These are phyloP conservation scores for Sphagnum magellanicum DNA, from an alignment of 228 moss, liverwort and hornwort genomes.

Conservation along the genomic window DNA sequence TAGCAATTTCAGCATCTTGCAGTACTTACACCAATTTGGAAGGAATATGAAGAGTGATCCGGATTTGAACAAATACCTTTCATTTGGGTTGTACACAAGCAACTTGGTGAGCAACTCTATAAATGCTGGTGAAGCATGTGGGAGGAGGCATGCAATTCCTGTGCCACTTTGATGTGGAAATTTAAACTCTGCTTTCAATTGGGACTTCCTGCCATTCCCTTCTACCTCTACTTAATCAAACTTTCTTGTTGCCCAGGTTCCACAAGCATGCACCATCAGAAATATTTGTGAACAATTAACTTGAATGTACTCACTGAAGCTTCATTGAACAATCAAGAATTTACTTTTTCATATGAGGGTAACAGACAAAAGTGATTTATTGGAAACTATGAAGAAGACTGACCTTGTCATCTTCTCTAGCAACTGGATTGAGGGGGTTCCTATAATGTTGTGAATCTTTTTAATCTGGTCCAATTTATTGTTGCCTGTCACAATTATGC, in stretches of 20 bases:
- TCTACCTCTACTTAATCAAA: too few relatives aligned
- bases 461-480: slow-evolving; percentile 95
- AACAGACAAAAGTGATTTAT: too few relatives aligned
- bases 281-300: neutral
- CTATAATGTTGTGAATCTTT: slow-evolving; percentile 92
- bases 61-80: slow-evolving; percentile 35
- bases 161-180: slow-evolving; percentile 92
- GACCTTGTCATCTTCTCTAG: slow-evolving; percentile 90
- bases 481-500: slow-evolving; percentile 36
- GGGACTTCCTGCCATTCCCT: slow-evolving; percentile 59
- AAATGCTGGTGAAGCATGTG: slow-evolving; percentile 82
- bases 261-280: too few relatives aligned
- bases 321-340: too few relatives aligned
- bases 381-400: neutral
- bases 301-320: too few relatives aligned
- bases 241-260: too few relatives aligned
- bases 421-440: slow-evolving; percentile 76
- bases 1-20: too few relatives aligned
- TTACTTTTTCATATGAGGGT: too few relatives aligned
- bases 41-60: too few relatives aligned
- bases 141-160: slow-evolving; percentile 78
- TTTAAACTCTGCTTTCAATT: slow-evolving; percentile 85
- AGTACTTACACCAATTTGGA: too few relatives aligned
- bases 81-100: slow-evolving; percentile 93
- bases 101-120: slow-evolving; percentile 90